Evolutionary conservation across 1,284 basidiomycete species (phyloP).

Genomic region (Ganoderma multipileum): DNA sequence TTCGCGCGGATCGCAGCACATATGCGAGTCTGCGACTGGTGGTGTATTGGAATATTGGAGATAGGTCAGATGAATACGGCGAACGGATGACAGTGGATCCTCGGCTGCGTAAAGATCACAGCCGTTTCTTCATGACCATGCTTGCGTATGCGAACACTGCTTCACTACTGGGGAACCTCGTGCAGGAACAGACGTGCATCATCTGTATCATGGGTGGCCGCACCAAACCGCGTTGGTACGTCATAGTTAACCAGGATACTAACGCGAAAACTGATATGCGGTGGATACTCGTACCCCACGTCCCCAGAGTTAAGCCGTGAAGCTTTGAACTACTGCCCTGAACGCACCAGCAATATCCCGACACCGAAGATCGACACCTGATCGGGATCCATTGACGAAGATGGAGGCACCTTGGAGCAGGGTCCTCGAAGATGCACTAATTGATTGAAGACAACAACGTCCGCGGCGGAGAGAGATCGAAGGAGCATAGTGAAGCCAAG

Average conservation of each 20-base stretch:
- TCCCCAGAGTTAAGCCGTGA: neutral
- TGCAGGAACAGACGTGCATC: too few species aligned
- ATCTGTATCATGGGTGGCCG: too few species aligned
- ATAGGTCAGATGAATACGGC: neutral
- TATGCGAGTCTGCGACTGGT: neutral
- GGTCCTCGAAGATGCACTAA: neutral
- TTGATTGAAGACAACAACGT: neutral
- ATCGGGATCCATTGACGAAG: neutral
- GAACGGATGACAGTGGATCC: neutral
- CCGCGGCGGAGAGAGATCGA: too few species aligned
- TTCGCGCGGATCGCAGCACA: neutral
- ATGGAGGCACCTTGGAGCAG: neutral
- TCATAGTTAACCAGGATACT: too few species aligned
- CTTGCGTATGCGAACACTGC: neutral
- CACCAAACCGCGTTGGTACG: too few species aligned
- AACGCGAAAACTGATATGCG: neutral
- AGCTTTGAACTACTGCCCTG: neutral
- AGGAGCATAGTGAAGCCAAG: neutral
- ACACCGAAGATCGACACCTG: neutral
- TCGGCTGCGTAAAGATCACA: neutral
- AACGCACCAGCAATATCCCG: neutral
- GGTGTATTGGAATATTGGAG: neutral
- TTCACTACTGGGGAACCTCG: neutral
- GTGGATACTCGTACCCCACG: neutral
- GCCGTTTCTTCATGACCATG: too few species aligned